These are phyloP conservation scores for Neostapfia colusana DNA, from an alignment of 176 grass and related monocot species.

Conservation along the genomic window DNA sequence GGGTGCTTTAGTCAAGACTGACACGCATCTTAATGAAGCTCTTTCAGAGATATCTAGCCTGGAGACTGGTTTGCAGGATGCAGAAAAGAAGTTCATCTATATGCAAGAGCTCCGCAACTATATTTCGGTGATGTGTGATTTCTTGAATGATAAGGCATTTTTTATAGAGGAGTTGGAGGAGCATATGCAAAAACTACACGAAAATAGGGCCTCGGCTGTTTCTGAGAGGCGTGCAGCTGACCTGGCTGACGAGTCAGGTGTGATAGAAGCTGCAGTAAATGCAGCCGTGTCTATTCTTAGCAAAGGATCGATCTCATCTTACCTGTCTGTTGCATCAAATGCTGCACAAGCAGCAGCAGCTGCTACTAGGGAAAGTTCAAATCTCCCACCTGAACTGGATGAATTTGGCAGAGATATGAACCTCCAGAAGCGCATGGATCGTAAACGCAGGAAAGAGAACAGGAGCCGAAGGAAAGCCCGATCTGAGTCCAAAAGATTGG, in stretches of 20 bases:
- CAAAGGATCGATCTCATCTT: conserved; percentile 61
- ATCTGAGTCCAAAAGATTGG: conserved; percentile 68
- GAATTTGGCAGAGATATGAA: conserved; percentile 93
- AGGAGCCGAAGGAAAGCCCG: conserved; percentile 60
- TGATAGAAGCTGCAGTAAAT: conserved; percentile 74
- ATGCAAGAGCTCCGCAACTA: conserved; percentile 91
- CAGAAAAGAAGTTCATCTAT: conserved; percentile 81
- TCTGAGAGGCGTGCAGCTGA: conserved; percentile 71
- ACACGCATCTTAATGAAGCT: conserved; percentile 70
- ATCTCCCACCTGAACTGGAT: conserved; percentile 71
- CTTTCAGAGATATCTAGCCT: conserved; percentile 83
- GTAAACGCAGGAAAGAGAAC: conserved; percentile 65
- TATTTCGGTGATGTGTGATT: conserved; percentile 92
- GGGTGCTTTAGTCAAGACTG: conserved; percentile 61
- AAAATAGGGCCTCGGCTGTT: conserved; percentile 62
- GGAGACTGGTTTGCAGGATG: conserved; percentile 60
- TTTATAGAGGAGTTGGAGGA: conserved; percentile 93
- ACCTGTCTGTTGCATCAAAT: conserved; percentile 66
- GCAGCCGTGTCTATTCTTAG: conserved; percentile 75
- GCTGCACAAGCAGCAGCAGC: conserved; percentile 67
- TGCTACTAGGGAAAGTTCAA: conserved; percentile 64
- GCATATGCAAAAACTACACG: conserved; percentile 79
- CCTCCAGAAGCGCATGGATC: conserved; percentile 69
- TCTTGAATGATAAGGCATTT: conserved; percentile 91
- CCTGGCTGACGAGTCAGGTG: conserved; percentile 64